Percentiles rank a stretch among this genome's conserved stretches.
phyloP scores from a whole-genome alignment of 257 asterid genomes.

The Penstemon barbatus region DNA sequence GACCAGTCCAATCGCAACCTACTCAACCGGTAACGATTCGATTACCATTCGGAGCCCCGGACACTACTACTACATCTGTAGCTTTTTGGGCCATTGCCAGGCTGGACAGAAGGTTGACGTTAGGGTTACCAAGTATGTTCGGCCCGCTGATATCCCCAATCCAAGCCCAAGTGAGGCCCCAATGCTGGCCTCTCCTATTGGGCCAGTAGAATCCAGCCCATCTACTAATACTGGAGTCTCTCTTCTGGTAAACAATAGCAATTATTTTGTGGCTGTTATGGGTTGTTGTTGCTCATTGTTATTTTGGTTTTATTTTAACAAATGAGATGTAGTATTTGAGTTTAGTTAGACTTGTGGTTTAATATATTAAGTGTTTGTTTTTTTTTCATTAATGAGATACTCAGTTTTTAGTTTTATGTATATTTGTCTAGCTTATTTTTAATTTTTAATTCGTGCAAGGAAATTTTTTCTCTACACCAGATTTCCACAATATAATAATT shows the following conservation, averaged over 20 bases:
- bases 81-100: slow-evolving; percentile 64
- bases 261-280: slow-evolving; percentile 16
- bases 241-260: not conserved
- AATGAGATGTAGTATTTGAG: not conserved
- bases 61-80: slow-evolving; percentile 61
- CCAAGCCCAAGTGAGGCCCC: slow-evolving; percentile 33
- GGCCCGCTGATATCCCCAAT: slow-evolving; percentile 22
- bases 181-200: slow-evolving; percentile 27
- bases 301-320: slow-evolving; percentile 24
- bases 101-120: slow-evolving; percentile 65
- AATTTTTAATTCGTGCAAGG: too few relatives aligned
- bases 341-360: not conserved
- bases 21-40: slow-evolving; percentile 55
- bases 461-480: too few relatives aligned
- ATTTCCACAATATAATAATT: too few relatives aligned
- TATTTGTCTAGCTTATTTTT: too few relatives aligned
- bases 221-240: slow-evolving; percentile 27
- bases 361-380: not conserved
- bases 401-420: too few relatives aligned
- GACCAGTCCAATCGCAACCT: slow-evolving; percentile 41
- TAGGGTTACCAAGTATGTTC: slow-evolving; percentile 38
- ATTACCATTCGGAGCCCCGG: slow-evolving; percentile 41
- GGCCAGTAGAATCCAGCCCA: slow-evolving; percentile 43
- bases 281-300: slow-evolving; percentile 21
- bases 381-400: too few relatives aligned